A percentile compares a stretch with the other conserved stretches of the same genome.
Evolutionary conservation across 805 yeast species (phyloP).

Genomic region (Tetrapisispora iriomotensis): DNA sequence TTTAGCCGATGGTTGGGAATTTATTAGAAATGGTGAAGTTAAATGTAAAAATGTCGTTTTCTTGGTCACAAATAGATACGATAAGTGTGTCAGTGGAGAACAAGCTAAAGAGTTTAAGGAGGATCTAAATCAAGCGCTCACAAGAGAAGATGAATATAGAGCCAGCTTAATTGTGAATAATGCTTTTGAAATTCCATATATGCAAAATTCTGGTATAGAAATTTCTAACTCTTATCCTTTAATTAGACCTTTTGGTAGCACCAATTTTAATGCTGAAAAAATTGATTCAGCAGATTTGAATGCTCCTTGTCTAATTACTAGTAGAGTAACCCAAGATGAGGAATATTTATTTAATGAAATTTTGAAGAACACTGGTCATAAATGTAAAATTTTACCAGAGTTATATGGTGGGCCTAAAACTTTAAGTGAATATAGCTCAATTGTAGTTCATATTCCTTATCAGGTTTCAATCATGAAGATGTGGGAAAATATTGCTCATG

Average conservation of each 20-base stretch:
- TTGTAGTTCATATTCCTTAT: conserved; percentile 8
- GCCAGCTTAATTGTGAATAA: conserved; percentile 5
- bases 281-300: conserved; percentile 2
- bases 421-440: conserved; percentile 5
- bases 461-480: conserved; percentile 10
- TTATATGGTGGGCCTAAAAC: conserved; percentile 10
- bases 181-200: conserved; percentile 6
- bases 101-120: background rate
- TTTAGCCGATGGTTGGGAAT: conserved; percentile 9
- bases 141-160: conserved; percentile 7
- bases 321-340: conserved; percentile 6
- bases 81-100: conserved; percentile 1
- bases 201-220: conserved; percentile 3
- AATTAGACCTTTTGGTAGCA: conserved; percentile 9
- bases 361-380: background rate
- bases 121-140: conserved; percentile 6
- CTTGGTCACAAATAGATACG: conserved; percentile 7
- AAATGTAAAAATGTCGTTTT: conserved; percentile 8
- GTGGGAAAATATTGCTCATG: conserved; percentile 9
- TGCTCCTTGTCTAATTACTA: conserved; percentile 5
- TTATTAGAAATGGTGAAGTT: conserved; percentile 5
- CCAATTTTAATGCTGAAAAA: background rate
- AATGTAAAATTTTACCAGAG: conserved; percentile 3
- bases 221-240: conserved; percentile 3
- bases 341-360: conserved; percentile 1